These are phyloP conservation scores for Salvia hispanica DNA, from an alignment of 257 asterid genomes.

Conservation along the genomic window DNA sequence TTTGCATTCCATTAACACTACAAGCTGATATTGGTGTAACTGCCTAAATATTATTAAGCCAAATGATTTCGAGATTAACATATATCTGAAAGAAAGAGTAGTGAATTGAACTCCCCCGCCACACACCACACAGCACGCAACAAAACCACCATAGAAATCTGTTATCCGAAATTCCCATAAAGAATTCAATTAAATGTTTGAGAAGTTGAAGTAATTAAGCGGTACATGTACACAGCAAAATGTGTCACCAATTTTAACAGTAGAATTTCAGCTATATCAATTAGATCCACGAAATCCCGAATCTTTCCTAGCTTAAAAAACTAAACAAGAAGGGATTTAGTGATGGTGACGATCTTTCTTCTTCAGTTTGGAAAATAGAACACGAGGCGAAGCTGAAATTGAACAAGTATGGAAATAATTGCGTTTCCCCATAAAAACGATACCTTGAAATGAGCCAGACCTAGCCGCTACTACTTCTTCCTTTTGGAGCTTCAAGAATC, in stretches of 20 bases:
- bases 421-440: neutral
- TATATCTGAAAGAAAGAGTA: neutral
- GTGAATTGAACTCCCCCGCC: neutral
- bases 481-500: conserved; percentile 7
- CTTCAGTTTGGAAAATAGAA: neutral
- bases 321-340: conserved; percentile 22
- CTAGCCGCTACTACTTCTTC: conserved; percentile 5
- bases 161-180: neutral
- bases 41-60: neutral
- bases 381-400: neutral
- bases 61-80: neutral
- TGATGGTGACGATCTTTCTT: neutral
- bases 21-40: neutral
- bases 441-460: conserved; percentile 8
- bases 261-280: neutral
- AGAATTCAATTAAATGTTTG: neutral
- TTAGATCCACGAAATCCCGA: conserved; percentile 14
- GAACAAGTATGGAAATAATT: neutral
- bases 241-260: too few relatives aligned
- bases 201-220: too few relatives aligned
- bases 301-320: conserved; percentile 5
- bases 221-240: too few relatives aligned
- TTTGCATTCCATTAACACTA: neutral
- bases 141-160: neutral
- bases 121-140: neutral